These are phyloP conservation scores for Erysimum cheiri DNA, from an alignment of 441 rosid genomes.

Conservation along the genomic window DNA sequence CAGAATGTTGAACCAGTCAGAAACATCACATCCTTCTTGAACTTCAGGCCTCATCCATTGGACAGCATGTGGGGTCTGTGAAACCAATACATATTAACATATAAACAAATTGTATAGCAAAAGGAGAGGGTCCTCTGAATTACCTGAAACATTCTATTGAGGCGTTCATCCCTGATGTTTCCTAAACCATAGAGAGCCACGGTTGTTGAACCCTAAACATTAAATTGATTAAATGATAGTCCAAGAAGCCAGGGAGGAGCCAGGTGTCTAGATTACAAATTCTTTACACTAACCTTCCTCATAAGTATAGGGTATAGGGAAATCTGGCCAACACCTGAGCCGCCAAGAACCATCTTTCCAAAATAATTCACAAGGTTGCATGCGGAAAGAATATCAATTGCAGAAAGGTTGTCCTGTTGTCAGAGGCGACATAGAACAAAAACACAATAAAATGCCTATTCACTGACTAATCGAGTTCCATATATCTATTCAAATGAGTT, in stretches of 20 bases:
- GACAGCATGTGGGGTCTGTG: slow-evolving; percentile 95
- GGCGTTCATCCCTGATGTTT: slow-evolving; percentile 98
- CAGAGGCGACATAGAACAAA: slow-evolving; percentile 41
- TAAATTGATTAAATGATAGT: slow-evolving; percentile 24
- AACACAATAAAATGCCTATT: not conserved
- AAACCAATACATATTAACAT: slow-evolving; percentile 34
- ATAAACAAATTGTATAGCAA: slow-evolving; percentile 20
- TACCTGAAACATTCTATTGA: slow-evolving; percentile 99
- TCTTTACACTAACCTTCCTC: slow-evolving; percentile 65
- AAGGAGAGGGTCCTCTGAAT: slow-evolving; percentile 20
- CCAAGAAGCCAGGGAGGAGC: slow-evolving; percentile 20
- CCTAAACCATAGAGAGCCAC: slow-evolving; percentile 99
- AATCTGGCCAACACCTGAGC: slow-evolving; percentile 99
- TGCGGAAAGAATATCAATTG: slow-evolving; percentile 92
- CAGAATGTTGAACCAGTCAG: slow-evolving; percentile 98
- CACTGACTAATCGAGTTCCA: not conserved
- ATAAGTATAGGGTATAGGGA: slow-evolving; percentile 88
- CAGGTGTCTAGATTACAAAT: slow-evolving; percentile 13
- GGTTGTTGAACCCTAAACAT: slow-evolving; percentile 83
- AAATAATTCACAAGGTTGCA: slow-evolving; percentile 98
- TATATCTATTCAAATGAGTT: slow-evolving; percentile 25
- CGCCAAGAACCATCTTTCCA: slow-evolving; percentile 99
- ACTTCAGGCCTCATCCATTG: slow-evolving; percentile 99
- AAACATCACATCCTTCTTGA: slow-evolving; percentile 76
- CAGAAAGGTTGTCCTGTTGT: slow-evolving; percentile 96